Conservation (phyloP, 2,329 filamentous ascomycete species). For the Fusarium miscanthi region DNA sequence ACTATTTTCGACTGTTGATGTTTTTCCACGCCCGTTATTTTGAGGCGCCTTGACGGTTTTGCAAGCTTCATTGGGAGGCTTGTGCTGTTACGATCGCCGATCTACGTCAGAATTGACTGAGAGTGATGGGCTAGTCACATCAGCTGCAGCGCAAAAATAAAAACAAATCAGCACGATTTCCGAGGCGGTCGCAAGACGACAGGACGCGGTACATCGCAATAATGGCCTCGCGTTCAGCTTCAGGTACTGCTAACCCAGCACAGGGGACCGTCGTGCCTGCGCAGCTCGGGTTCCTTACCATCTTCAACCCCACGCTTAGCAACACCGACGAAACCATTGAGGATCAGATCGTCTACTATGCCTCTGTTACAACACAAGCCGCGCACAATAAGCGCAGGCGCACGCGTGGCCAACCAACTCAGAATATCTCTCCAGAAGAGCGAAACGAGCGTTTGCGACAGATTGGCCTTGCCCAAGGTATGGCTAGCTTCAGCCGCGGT, state of each 20-base stretch:
- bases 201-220: not conserved
- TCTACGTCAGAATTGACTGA: constrained; percentile 17
- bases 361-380: constrained; percentile 65
- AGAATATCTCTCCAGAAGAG: constrained; percentile 68
- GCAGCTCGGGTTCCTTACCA: constrained; percentile 88
- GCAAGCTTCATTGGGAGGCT: constrained; percentile 25
- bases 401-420: constrained; percentile 55
- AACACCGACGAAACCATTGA: constrained; percentile 67
- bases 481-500: constrained; percentile 90
- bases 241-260: constrained; percentile 29
- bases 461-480: constrained; percentile 95
- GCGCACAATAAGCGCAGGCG: constrained; percentile 56
- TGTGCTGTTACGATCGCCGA: constrained; percentile 15
- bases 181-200: not conserved
- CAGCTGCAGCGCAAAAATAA: constrained; percentile 9
- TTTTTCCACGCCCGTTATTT: constrained; percentile 10
- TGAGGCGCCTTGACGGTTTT: constrained; percentile 5
- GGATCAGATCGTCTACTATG: constrained; percentile 94
- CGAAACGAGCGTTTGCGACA: constrained; percentile 89
- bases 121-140: constrained; percentile 5
- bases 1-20: not conserved
- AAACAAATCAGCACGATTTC: not conserved
- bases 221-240: constrained; percentile 35
- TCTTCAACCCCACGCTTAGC: constrained; percentile 91
- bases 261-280: constrained; percentile 67